These are phyloP conservation scores for Pyrenula aspistea DNA, from an alignment of 495 filamentous ascomycete species.

Conservation along the genomic window DNA sequence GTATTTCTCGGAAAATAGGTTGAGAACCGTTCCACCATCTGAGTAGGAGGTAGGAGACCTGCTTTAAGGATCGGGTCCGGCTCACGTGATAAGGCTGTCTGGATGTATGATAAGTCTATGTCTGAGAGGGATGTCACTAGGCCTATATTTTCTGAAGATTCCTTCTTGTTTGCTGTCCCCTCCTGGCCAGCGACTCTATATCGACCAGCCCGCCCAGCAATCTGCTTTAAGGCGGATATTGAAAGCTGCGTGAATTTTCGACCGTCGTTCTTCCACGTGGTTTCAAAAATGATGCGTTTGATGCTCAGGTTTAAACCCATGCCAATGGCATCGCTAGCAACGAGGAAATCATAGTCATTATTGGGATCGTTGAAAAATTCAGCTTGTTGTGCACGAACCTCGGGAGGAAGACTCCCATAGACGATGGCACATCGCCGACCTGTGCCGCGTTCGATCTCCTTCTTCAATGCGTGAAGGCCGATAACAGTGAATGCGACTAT, in stretches of 20 bases:
- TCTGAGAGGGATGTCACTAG: conserved; percentile 70
- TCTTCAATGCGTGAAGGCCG: conserved; percentile 69
- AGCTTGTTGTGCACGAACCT: conserved; percentile 84
- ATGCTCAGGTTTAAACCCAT: conserved; percentile 96
- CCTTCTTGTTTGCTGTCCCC: conserved; percentile 5
- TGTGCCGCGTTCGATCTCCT: conserved; percentile 62
- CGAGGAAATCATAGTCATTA: conserved; percentile 88
- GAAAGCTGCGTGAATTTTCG: conserved; percentile 33
- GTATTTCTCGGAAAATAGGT: conserved; percentile 65
- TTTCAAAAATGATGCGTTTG: conserved; percentile 82
- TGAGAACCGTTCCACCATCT: conserved; percentile 57
- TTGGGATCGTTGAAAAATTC: conserved; percentile 84
- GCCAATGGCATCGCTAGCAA: conserved; percentile 91
- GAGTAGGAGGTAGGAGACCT: conserved; percentile 57
- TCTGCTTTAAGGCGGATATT: conserved; percentile 83
- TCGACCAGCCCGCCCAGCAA: conserved; percentile 84
- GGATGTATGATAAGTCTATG: conserved; percentile 52
- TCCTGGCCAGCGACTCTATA: conserved; percentile 58
- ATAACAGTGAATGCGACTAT: conserved; percentile 75
- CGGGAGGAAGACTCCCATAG: conserved; percentile 85
- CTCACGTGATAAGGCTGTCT: conserved; percentile 46
- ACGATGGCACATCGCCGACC: conserved; percentile 77
- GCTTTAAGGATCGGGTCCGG: conserved; percentile 58
- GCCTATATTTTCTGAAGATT: conserved; percentile 35
- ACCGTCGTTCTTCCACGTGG: conserved; percentile 55